Conservation (phyloP, 169 alveolate species). For the Plasmodium vinckei region DNA sequence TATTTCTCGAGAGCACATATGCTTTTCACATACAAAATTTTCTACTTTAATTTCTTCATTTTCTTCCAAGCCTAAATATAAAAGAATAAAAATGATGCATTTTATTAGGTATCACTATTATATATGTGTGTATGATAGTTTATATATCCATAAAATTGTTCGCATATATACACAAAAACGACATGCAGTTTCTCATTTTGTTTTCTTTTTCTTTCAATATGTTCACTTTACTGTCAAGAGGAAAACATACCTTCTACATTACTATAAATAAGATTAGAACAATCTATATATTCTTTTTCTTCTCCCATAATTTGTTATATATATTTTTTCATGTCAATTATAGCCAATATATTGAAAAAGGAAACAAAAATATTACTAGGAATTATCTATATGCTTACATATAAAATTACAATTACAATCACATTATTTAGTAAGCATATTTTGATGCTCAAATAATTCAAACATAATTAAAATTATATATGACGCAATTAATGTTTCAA, state of each 20-base stretch:
- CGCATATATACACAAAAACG: neutral
- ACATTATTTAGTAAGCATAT: too few relatives aligned
- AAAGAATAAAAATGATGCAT: neutral
- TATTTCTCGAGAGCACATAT: conserved; percentile 55
- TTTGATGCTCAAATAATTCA: too few relatives aligned
- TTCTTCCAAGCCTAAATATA: conserved; percentile 24
- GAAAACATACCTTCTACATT: conserved; percentile 34
- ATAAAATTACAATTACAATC: too few relatives aligned
- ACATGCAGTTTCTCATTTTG: neutral
- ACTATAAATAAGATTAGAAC: conserved; percentile 27
- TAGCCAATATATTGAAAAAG: too few relatives aligned
- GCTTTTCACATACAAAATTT: conserved; percentile 37
- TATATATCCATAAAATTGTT: neutral
- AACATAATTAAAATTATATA: too few relatives aligned
- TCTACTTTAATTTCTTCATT: conserved; percentile 37
- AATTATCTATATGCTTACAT: too few relatives aligned
- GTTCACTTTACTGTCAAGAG: neutral
- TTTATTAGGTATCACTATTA: neutral
- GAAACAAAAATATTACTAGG: too few relatives aligned
- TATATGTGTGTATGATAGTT: neutral
- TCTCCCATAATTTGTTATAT: conserved; percentile 20
- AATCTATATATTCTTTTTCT: conserved; percentile 11
- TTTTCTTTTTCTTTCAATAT: neutral
- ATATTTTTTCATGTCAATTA: too few relatives aligned
- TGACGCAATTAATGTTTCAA: too few relatives aligned